Conservation (phyloP, 2,329 filamentous ascomycete species). For the Teratosphaeria gauchensis region DNA sequence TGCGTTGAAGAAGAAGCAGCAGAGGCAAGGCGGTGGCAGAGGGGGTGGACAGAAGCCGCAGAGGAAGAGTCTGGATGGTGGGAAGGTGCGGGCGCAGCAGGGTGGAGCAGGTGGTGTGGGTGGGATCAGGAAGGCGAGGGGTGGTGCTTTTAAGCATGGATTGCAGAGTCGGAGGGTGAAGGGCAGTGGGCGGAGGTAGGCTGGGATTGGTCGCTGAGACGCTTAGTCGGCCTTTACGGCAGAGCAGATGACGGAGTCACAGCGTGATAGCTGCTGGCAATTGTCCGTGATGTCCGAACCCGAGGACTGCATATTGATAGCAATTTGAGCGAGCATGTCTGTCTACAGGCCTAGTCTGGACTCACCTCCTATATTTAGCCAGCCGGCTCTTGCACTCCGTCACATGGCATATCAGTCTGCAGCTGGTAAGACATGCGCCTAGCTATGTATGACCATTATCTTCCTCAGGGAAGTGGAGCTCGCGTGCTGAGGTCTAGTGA, state of each 20-base stretch:
- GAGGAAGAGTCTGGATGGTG: conserved; percentile 16
- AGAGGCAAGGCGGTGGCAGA: conserved; percentile 8
- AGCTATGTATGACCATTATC: too few relatives aligned
- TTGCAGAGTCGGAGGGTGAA: conserved; percentile 7
- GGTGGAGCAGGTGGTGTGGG: conserved; percentile 6
- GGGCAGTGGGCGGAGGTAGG: background rate
- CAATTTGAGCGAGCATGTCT: background rate
- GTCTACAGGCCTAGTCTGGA: too few relatives aligned
- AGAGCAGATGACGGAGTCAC: background rate
- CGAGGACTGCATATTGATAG: background rate
- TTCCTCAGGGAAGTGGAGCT: too few relatives aligned
- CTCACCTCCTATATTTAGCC: too few relatives aligned
- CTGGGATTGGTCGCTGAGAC: background rate
- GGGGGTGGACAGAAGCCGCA: conserved; percentile 11
- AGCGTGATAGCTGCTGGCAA: too few relatives aligned
- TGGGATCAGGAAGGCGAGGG: conserved; percentile 8
- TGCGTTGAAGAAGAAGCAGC: conserved; percentile 21
- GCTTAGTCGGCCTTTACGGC: background rate
- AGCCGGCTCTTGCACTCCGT: too few relatives aligned
- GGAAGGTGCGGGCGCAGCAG: conserved; percentile 11
- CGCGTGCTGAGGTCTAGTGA: too few relatives aligned
- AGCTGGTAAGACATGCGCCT: too few relatives aligned
- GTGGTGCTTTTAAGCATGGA: conserved; percentile 7
- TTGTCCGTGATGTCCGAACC: too few relatives aligned
- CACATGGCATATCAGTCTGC: too few relatives aligned